Percentiles rank a stretch among this genome's conserved stretches.
These are phyloP conservation scores for Peribolospora baueri DNA, from an alignment of 768 basidiomycete genomes.

Conservation along the genomic window DNA sequence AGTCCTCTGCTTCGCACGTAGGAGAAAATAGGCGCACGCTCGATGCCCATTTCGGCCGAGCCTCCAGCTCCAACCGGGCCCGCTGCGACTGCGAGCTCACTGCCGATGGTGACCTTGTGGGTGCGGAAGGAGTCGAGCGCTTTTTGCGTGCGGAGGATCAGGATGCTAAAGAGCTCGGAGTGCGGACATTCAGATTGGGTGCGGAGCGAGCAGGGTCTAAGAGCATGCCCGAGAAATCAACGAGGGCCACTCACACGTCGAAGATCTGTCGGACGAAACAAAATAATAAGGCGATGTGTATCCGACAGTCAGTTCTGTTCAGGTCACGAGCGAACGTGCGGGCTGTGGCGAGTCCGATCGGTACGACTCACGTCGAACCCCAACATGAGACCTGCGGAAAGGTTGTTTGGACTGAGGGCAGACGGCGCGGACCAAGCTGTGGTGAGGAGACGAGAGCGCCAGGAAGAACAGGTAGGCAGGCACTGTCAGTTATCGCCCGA, in stretches of 20 bases:
- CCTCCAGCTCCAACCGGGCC: slow-evolving; percentile 13
- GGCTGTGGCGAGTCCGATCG: too few relatives aligned
- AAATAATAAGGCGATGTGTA: too few relatives aligned
- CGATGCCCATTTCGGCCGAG: slow-evolving; percentile 9
- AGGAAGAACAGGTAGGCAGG: too few relatives aligned
- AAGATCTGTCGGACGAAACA: neutral
- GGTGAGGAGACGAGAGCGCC: too few relatives aligned
- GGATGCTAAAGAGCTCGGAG: slow-evolving; percentile 7
- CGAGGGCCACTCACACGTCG: neutral
- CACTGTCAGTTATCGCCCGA: too few relatives aligned
- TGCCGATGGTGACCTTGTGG: slow-evolving; percentile 12
- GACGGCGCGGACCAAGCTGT: slow-evolving; percentile 13
- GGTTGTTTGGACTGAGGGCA: slow-evolving; percentile 14
- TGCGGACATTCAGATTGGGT: neutral
- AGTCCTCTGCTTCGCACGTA: slow-evolving; percentile 11
- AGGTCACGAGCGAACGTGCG: too few relatives aligned
- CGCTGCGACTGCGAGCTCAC: slow-evolving; percentile 11
- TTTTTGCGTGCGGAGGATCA: slow-evolving; percentile 10
- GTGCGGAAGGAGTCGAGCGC: slow-evolving; percentile 13
- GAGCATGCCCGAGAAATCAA: too few relatives aligned
- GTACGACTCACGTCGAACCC: slow-evolving; percentile 3
- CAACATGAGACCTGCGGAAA: slow-evolving; percentile 12
- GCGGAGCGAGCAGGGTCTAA: neutral
- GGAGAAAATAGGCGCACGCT: slow-evolving; percentile 10
- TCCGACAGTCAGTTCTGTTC: too few relatives aligned